A percentile compares a stretch with the other conserved stretches of the same genome.
phyloP scores from a whole-genome alignment of 2,329 filamentous ascomycete genomes.

The Pestalotiopsis sp. region DNA sequence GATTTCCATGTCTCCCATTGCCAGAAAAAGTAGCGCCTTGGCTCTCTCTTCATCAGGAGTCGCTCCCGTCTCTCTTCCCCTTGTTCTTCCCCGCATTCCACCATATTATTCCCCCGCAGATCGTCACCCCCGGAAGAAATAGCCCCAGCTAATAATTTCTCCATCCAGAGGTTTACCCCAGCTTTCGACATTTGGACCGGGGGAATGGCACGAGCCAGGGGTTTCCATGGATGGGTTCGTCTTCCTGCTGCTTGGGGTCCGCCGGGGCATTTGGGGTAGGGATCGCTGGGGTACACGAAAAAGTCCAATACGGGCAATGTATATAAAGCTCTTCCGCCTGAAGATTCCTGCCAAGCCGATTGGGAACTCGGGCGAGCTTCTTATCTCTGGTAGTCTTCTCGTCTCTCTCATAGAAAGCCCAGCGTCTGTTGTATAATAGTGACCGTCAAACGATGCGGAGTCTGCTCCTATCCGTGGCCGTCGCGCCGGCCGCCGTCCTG shows the following conservation, averaged over 20 bases:
- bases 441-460: neutral
- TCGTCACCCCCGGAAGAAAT: slow-evolving; percentile 6
- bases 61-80: neutral
- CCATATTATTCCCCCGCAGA: slow-evolving; percentile 2
- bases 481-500: neutral
- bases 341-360: too few species aligned
- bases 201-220: neutral
- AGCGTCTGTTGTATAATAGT: neutral
- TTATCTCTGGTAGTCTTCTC: neutral
- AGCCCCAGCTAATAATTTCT: slow-evolving; percentile 8
- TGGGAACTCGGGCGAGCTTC: neutral
- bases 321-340: neutral
- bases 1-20: too few species aligned
- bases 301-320: neutral
- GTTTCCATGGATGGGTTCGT: neutral
- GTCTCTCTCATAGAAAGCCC: rapidly evolving
- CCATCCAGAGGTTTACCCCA: slow-evolving; percentile 13
- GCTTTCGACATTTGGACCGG: neutral
- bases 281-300: neutral
- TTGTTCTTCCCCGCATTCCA: neutral
- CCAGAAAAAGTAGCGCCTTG: too few species aligned
- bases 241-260: neutral
- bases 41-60: neutral
- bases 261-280: neutral
- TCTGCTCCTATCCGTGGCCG: neutral